A percentile compares a stretch with the other conserved stretches of the same genome.
Conservation (phyloP, 2,329 filamentous ascomycete species). For the Didymella pomorum region DNA sequence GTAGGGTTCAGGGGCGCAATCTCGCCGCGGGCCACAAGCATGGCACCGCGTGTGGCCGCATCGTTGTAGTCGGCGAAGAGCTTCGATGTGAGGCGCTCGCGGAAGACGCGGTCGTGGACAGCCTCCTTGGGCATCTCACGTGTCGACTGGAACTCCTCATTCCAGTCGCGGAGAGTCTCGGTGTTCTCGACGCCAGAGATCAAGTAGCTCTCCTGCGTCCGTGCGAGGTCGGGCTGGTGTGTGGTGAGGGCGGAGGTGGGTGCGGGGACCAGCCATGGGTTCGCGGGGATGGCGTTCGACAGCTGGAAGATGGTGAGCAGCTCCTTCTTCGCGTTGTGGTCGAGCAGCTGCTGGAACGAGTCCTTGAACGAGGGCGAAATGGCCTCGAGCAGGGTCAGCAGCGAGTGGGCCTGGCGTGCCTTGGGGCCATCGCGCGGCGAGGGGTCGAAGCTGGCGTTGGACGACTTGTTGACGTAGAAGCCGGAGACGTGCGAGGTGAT, state of each 20-base stretch:
- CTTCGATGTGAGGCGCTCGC: slow-evolving; percentile 92
- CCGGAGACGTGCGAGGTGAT: slow-evolving; percentile 93
- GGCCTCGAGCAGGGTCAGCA: slow-evolving; percentile 78
- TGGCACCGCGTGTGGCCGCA: slow-evolving; percentile 88
- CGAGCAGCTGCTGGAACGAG: slow-evolving; percentile 79
- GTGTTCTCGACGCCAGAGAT: slow-evolving; percentile 91
- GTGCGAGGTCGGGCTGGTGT: slow-evolving; percentile 83
- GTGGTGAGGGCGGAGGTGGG: slow-evolving; percentile 69
- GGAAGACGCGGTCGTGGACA: slow-evolving; percentile 94
- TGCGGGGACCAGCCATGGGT: slow-evolving; percentile 86
- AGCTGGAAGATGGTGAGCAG: slow-evolving; percentile 93
- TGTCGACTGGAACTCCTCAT: slow-evolving; percentile 98
- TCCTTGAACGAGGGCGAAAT: slow-evolving; percentile 84
- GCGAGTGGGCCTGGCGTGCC: slow-evolving; percentile 80
- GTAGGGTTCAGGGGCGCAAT: slow-evolving; percentile 94
- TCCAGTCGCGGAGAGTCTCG: slow-evolving; percentile 96
- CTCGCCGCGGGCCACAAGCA: slow-evolving; percentile 90
- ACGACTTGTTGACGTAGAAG: slow-evolving; percentile 97
- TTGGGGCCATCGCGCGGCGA: slow-evolving; percentile 81
- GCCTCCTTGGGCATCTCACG: slow-evolving; percentile 92
- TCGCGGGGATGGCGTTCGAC: slow-evolving; percentile 90
- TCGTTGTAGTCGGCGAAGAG: slow-evolving; percentile 98
- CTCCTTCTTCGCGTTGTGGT: slow-evolving; percentile 84
- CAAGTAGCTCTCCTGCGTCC: slow-evolving; percentile 91
- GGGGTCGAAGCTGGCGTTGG: slow-evolving; percentile 94